These are phyloP conservation scores for Neurospora crassa DNA, from an alignment of 2,329 filamentous ascomycete species.

Conservation along the genomic window DNA sequence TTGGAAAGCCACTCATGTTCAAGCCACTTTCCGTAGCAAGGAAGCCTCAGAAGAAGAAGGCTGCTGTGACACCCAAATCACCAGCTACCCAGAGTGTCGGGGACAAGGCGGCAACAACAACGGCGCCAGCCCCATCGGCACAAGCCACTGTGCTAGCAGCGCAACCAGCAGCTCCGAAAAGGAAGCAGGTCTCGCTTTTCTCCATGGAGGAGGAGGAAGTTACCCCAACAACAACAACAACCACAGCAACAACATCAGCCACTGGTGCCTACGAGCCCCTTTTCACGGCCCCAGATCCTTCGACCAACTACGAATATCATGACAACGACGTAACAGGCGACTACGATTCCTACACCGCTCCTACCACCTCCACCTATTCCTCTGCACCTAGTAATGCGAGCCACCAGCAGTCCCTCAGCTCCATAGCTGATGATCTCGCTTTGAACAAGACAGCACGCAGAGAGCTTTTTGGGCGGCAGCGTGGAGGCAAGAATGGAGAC, in stretches of 20 bases:
- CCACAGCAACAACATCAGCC: slow-evolving; percentile 14
- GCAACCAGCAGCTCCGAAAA: slow-evolving; percentile 18
- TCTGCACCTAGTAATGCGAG: slow-evolving; percentile 12
- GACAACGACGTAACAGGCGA: slow-evolving; percentile 22
- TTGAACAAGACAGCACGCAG: slow-evolving; percentile 67
- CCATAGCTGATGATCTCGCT: slow-evolving; percentile 68
- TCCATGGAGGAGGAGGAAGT: slow-evolving; percentile 43
- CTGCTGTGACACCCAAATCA: slow-evolving; percentile 19
- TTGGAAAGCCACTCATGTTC: slow-evolving; percentile 79
- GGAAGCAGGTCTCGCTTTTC: slow-evolving; percentile 61
- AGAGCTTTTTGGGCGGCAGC: slow-evolving; percentile 65
- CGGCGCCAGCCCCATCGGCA: slow-evolving; percentile 11
- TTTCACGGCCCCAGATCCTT: slow-evolving; percentile 29
- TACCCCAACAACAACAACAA: slow-evolving; percentile 18
- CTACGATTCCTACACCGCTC: slow-evolving; percentile 23
- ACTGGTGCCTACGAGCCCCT: slow-evolving; percentile 40
- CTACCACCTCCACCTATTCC: slow-evolving; percentile 20
- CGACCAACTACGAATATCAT: slow-evolving; percentile 13
- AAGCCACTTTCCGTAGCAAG: slow-evolving; percentile 77
- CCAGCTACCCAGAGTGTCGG: slow-evolving; percentile 16
- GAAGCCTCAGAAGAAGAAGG: slow-evolving; percentile 60
- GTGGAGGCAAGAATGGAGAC: slow-evolving; percentile 31
- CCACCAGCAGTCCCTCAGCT: slow-evolving; percentile 47
- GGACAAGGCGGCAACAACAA: slow-evolving; percentile 4
- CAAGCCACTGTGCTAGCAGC: slow-evolving; percentile 1